phyloP scores from a whole-genome alignment of 176 grass and related monocot genomes.

The Zizania latifolia region DNA sequence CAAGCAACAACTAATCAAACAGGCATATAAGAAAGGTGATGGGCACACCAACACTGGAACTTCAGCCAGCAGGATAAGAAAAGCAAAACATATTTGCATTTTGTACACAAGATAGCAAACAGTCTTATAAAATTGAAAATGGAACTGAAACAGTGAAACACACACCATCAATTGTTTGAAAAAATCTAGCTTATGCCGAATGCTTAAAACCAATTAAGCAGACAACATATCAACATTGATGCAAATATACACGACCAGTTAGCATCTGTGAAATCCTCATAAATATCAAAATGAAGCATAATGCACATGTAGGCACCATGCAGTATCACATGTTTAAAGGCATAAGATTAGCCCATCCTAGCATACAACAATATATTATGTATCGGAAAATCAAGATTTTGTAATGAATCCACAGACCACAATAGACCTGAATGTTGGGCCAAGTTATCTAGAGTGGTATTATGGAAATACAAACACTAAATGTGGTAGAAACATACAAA shows the following conservation, averaged over 20 bases:
- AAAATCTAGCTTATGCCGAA: slow-evolving; percentile 11
- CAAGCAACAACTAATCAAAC: not conserved
- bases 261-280: slow-evolving; percentile 5
- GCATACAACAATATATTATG: not conserved
- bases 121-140: not conserved
- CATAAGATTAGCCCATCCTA: not conserved
- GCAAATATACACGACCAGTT: not conserved
- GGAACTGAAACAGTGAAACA: not conserved
- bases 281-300: not conserved
- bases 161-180: not conserved
- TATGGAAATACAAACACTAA: not conserved
- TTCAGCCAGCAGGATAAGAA: not conserved
- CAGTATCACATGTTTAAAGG: not conserved
- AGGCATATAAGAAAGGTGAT: not conserved
- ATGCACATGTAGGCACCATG: not conserved
- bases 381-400: slow-evolving; percentile 1
- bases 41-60: not conserved
- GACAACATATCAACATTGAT: slow-evolving; percentile 1
- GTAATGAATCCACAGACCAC: not conserved
- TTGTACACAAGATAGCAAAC: not conserved
- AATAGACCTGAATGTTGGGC: not conserved
- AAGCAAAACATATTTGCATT: not conserved
- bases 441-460: not conserved
- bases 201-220: not conserved
- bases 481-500: not conserved